A percentile compares a stretch with the other conserved stretches of the same genome.
phyloP scores from a whole-genome alignment of 2,329 filamentous ascomycete species.

The Diaporthe sp. region DNA sequence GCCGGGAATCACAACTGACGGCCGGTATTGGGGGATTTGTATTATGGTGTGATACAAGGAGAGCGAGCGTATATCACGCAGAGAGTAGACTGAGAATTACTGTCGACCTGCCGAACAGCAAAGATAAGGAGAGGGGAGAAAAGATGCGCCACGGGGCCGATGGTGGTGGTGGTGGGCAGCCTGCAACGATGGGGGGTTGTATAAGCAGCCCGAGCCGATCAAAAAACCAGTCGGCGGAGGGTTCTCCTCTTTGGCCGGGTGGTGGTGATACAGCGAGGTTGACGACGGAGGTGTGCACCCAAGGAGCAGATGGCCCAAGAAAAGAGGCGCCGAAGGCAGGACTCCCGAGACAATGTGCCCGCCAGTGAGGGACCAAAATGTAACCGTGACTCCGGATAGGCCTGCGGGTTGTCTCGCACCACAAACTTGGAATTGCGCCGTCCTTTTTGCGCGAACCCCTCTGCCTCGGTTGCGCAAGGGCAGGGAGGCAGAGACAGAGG shows the following conservation, averaged over 20 bases:
- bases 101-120: conserved; percentile 31
- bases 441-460: neutral
- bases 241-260: conserved; percentile 10
- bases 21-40: conserved; percentile 8
- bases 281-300: conserved; percentile 25
- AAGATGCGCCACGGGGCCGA: conserved; percentile 23
- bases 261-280: conserved; percentile 28
- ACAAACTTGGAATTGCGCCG: conserved; percentile 6
- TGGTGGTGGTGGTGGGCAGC: conserved; percentile 32
- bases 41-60: conserved; percentile 25
- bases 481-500: conserved; percentile 17
- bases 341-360: conserved; percentile 31
- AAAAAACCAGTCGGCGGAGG: conserved; percentile 8
- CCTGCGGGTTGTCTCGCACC: conserved; percentile 16
- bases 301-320: conserved; percentile 12
- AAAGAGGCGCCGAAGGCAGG: neutral
- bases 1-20: conserved; percentile 30
- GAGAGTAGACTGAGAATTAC: neutral
- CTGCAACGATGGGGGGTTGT: conserved; percentile 27
- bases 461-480: conserved; percentile 23
- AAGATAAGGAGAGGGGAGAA: conserved; percentile 33
- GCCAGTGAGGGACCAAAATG: conserved; percentile 6
- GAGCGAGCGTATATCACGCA: conserved; percentile 31
- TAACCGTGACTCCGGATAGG: conserved; percentile 5
- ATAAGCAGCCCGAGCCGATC: conserved; percentile 11